Conservation (phyloP, 352 stramenopile species). For the Phytopythium litorale region DNA sequence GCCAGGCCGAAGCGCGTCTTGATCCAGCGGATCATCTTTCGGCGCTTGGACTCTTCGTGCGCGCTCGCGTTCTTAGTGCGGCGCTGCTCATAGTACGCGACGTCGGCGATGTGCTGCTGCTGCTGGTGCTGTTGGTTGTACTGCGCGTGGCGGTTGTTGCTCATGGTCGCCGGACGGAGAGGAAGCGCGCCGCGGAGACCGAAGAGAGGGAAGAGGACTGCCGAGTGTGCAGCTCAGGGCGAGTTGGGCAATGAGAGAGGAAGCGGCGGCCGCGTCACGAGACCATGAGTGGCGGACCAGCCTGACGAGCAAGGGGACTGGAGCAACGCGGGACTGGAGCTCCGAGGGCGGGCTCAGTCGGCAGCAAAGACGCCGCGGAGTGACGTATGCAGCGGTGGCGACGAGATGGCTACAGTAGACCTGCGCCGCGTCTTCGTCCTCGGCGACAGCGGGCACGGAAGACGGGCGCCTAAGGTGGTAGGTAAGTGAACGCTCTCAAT, state of each 20-base stretch:
- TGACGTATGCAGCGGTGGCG: background rate
- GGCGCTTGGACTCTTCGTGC: conserved; percentile 46
- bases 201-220: background rate
- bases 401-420: background rate
- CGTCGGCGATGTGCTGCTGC: conserved; percentile 7
- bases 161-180: background rate
- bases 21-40: conserved; percentile 60
- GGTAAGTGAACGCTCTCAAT: background rate
- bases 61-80: conserved; percentile 22
- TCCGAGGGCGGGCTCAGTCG: background rate
- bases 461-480: background rate
- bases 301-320: too few relatives aligned
- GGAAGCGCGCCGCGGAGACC: background rate
- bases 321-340: too few relatives aligned
- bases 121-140: conserved; percentile 1
- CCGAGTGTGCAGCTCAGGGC: background rate
- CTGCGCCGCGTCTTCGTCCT: background rate
- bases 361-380: background rate
- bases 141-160: background rate
- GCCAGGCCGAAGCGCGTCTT: conserved; percentile 28
- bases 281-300: background rate
- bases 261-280: background rate
- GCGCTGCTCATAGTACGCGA: conserved; percentile 36
- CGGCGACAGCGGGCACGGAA: background rate
- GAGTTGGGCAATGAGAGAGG: background rate